Conservation (phyloP, 2,329 filamentous ascomycete species). For the Aspergillus bombycis region DNA sequence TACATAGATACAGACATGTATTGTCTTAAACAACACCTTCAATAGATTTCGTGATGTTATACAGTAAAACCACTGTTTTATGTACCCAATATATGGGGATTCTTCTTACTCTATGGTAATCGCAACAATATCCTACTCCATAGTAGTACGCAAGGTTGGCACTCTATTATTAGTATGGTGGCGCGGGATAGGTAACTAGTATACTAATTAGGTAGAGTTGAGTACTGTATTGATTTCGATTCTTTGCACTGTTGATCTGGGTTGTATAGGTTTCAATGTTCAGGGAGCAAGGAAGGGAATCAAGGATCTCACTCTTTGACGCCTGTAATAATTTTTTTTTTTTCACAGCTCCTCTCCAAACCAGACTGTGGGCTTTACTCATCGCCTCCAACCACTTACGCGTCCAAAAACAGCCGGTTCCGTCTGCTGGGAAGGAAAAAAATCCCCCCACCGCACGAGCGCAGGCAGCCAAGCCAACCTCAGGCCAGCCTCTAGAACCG, state of each 20-base stretch:
- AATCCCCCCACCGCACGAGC: conserved; percentile 25
- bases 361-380: not conserved
- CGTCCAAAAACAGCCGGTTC: conserved; percentile 28
- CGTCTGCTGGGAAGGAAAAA: conserved; percentile 16
- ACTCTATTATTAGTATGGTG: conserved; percentile 8
- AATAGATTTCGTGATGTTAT: not conserved
- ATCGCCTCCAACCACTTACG: conserved; percentile 24
- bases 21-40: not conserved
- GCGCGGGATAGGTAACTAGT: not conserved
- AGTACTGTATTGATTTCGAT: not conserved
- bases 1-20: not conserved
- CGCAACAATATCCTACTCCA: not conserved
- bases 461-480: conserved; percentile 19
- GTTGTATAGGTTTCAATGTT: not conserved
- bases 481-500: conserved; percentile 15
- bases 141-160: not conserved
- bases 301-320: not conserved
- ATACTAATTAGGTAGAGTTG: not conserved
- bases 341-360: not conserved
- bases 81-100: not conserved
- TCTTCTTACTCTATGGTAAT: not conserved
- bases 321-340: not conserved
- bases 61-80: not conserved
- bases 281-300: not conserved
- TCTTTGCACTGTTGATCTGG: not conserved